Evolutionary conservation across 495 filamentous ascomycete species (phyloP).

Genomic region (Delitschia confertaspora): DNA sequence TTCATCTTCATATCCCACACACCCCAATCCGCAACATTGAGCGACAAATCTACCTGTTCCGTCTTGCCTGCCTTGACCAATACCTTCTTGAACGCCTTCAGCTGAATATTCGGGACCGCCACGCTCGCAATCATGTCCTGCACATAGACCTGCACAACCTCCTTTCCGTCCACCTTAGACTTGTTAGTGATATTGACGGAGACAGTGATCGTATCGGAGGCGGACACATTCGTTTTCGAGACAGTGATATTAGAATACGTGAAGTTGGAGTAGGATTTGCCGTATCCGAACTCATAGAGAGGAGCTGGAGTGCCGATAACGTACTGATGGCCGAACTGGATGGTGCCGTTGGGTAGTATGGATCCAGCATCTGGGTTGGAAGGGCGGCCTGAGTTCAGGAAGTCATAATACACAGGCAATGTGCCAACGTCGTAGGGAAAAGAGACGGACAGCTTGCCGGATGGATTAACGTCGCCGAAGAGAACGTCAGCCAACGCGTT

Average conservation of each 20-base stretch:
- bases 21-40: slow-evolving; percentile 41
- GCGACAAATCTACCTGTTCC: slow-evolving; percentile 51
- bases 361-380: slow-evolving; percentile 40
- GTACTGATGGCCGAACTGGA: slow-evolving; percentile 58
- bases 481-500: slow-evolving; percentile 32
- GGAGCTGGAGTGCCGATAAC: slow-evolving; percentile 50
- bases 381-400: slow-evolving; percentile 54
- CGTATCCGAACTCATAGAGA: slow-evolving; percentile 61
- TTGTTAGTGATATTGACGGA: slow-evolving; percentile 59
- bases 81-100: slow-evolving; percentile 76
- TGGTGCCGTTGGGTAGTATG: slow-evolving; percentile 45
- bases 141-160: slow-evolving; percentile 75
- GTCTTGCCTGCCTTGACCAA: slow-evolving; percentile 59
- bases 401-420: slow-evolving; percentile 61
- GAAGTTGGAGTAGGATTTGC: slow-evolving; percentile 66
- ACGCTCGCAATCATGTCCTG: slow-evolving; percentile 33
- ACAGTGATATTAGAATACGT: slow-evolving; percentile 54
- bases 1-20: slow-evolving; percentile 33
- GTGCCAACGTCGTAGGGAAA: slow-evolving; percentile 56
- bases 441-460: slow-evolving; percentile 42
- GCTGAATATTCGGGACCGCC: slow-evolving; percentile 62
- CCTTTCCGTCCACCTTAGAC: slow-evolving; percentile 54
- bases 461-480: slow-evolving; percentile 28
- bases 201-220: slow-evolving; percentile 37
- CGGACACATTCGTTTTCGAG: slow-evolving; percentile 41